Evolutionary conservation across 306 rosid species (phyloP).

Genomic region (Vigna radiata): DNA sequence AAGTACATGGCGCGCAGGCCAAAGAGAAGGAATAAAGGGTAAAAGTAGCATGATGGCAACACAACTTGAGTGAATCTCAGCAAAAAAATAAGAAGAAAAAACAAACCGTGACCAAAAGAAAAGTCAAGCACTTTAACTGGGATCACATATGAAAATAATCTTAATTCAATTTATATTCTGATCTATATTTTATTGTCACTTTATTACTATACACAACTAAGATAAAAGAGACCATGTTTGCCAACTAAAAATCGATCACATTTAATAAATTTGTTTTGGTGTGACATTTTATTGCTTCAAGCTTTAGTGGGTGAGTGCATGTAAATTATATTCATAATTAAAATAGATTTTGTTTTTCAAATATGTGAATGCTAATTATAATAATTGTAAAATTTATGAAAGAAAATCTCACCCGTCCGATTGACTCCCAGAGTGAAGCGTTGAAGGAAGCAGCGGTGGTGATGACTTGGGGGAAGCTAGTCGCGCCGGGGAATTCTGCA

Average conservation of each 20-base stretch:
- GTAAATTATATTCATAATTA: no score
- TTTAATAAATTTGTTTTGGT: no score
- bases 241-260: no score
- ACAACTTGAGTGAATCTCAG: slow-evolving; percentile 5
- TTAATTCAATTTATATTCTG: neutral
- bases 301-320: no score
- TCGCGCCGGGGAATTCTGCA: slow-evolving; percentile 71
- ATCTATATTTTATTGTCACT: neutral
- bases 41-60: slow-evolving; percentile 1
- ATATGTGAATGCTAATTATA: no score
- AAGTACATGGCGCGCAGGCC: slow-evolving; percentile 8
- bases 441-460: slow-evolving; percentile 96
- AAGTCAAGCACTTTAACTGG: slow-evolving; percentile 28
- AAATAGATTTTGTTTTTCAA: no score
- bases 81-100: slow-evolving; percentile 2
- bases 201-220: no score
- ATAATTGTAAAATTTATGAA: no score
- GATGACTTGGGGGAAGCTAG: slow-evolving; percentile 96
- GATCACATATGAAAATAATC: neutral
- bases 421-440: slow-evolving; percentile 81
- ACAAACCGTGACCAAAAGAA: slow-evolving; percentile 36
- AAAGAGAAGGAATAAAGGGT: neutral
- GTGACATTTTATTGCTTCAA: no score
- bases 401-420: slow-evolving; percentile 77
- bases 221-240: no score